Base-by-base conservation (phyloP, 495 filamentous ascomycete species). In the Tuber microsphaerosporum region DNA sequence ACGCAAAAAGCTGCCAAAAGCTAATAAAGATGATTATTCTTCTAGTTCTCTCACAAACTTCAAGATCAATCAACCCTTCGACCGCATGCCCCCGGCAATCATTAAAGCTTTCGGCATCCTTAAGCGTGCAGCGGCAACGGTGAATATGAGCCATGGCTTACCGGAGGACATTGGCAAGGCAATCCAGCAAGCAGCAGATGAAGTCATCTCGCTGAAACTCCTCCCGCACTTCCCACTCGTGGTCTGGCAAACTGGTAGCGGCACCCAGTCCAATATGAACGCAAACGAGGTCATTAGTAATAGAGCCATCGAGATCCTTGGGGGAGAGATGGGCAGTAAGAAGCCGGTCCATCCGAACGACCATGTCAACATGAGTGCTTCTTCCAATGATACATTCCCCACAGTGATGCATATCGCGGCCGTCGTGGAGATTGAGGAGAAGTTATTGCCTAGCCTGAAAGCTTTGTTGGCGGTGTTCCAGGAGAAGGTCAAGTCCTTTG, bases 261-360 rank as follows among this genome's bases (percentile, higher is more conserved):
- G 95, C 81, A 99, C 95, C 41, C 95, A 99, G 87, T 97, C 94
- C 83, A 99, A 99, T 89, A 99, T 99, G 95, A 99, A 99, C 88
- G 94, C 95, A 84, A 99, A 99, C 86, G 95, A 99, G 86, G 95
- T 99, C 84, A 99, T 99, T 86, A 97, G 94, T 75, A 99, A 99
- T 89, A 93, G 95, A 75, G 95, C 95, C 65, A 99, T 99, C 84
- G 96, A 99, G 87, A 95, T 99, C 75, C 88, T 99, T 22, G 95
- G 95, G 75, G 95, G 95, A 78, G 89, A 87, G 78, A 97, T 94
- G 91, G 95, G 95, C 74, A 89, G 87, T 85, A 99, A 99, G 90
- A 97, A 95, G 87, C 95, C 95, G 43, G 95, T 99, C 56, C 95
- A 99, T 87, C 95, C 95, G 75, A 99, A 99, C 85, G 95, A 99